phyloP scores from a whole-genome alignment of 2,329 filamentous ascomycete genomes.

The Fusarium irregulare region DNA sequence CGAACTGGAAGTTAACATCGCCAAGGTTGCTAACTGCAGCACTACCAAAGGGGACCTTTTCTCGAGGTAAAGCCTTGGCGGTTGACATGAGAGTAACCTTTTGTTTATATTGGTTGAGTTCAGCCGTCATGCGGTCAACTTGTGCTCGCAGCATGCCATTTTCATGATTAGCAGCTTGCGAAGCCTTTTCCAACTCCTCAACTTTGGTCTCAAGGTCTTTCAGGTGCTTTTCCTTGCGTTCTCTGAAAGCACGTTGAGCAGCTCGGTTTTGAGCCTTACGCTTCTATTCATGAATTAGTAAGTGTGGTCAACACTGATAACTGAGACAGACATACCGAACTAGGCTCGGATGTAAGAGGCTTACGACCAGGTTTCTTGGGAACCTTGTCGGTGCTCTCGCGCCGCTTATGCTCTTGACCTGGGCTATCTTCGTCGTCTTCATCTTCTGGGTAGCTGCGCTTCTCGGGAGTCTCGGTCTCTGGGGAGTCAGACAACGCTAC shows the following conservation, averaged over 20 bases:
- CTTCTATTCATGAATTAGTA: slow-evolving; percentile 67
- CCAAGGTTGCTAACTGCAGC: slow-evolving; percentile 69
- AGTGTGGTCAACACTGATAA: not conserved
- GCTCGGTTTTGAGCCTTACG: slow-evolving; percentile 96
- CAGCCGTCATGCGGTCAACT: slow-evolving; percentile 85
- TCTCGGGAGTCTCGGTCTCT: slow-evolving; percentile 68
- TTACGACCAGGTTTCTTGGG: slow-evolving; percentile 97
- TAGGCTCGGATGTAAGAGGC: slow-evolving; percentile 94
- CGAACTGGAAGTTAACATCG: slow-evolving; percentile 90
- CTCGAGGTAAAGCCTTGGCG: slow-evolving; percentile 54
- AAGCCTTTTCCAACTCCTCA: slow-evolving; percentile 81
- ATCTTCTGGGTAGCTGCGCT: slow-evolving; percentile 78
- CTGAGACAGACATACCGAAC: slow-evolving; percentile 75
- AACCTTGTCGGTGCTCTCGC: slow-evolving; percentile 84
- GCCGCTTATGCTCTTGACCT: slow-evolving; percentile 71
- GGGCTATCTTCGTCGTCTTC: slow-evolving; percentile 70
- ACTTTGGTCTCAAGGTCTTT: slow-evolving; percentile 86
- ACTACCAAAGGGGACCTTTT: slow-evolving; percentile 55
- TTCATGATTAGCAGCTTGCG: slow-evolving; percentile 84
- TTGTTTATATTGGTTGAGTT: slow-evolving; percentile 92
- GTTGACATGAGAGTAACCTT: slow-evolving; percentile 72
- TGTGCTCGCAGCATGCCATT: slow-evolving; percentile 87
- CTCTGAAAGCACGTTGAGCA: slow-evolving; percentile 91
- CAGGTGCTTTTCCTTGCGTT: slow-evolving; percentile 92
- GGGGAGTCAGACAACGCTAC: slow-evolving; percentile 67